phyloP scores from a whole-genome alignment of 2,329 filamentous ascomycete genomes.

The Fusarium begoniae region DNA sequence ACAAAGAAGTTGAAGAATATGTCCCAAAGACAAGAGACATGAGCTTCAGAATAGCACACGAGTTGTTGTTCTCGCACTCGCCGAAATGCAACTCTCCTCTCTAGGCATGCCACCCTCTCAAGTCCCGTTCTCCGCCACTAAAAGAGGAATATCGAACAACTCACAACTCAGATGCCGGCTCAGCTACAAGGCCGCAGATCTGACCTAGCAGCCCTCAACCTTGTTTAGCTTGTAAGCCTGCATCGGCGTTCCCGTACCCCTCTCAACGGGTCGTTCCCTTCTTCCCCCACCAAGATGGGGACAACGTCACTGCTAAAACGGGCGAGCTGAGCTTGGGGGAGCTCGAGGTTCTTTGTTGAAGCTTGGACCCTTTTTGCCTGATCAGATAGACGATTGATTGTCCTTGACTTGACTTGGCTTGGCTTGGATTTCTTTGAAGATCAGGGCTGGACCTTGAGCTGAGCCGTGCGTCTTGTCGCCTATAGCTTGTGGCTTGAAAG shows the following conservation, averaged over 20 bases:
- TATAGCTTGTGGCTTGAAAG: constrained; percentile 15
- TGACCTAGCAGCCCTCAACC: constrained; percentile 26
- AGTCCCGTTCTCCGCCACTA: neutral
- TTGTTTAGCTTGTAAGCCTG: constrained; percentile 32
- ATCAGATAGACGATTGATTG: neutral
- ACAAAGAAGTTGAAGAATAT: constrained; percentile 3
- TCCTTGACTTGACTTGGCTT: neutral
- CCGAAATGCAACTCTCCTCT: constrained; percentile 23
- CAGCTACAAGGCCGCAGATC: constrained; percentile 39
- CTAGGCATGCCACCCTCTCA: neutral
- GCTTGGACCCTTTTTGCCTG: constrained; percentile 6
- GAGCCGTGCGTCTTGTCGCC: constrained; percentile 11
- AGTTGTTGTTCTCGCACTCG: constrained; percentile 17
- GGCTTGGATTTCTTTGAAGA: neutral
- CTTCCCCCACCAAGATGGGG: constrained; percentile 1
- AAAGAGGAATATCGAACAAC: constrained; percentile 6
- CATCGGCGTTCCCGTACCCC: constrained; percentile 35
- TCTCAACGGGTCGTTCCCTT: neutral
- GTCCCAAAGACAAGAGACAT: neutral
- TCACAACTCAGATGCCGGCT: constrained; percentile 19
- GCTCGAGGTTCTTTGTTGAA: constrained; percentile 7
- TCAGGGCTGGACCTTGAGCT: constrained; percentile 2
- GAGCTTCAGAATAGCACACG: constrained; percentile 6
- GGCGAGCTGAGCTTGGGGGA: constrained; percentile 2
- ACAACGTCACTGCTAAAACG: constrained; percentile 21